Evolutionary conservation across 2,329 filamentous ascomycete genomes (phyloP), one percentile per base, ranked within the genome.

Genomic region (Camptophora hylomeconis): DNA sequence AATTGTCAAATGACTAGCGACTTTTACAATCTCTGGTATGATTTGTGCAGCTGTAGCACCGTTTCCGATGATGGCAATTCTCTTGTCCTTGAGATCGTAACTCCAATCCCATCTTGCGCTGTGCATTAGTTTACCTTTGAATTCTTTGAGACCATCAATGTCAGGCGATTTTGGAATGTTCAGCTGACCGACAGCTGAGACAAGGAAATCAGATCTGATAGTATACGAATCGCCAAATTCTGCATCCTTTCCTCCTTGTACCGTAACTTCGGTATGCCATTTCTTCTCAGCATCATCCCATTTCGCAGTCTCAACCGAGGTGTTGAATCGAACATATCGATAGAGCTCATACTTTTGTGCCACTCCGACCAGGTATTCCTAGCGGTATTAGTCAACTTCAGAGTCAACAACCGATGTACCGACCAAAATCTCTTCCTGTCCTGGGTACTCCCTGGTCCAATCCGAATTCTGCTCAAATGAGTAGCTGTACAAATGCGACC

Each of bases 11-110:
- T 59, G 52, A 2, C 58, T 53, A 7, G 61, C 63, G 3, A 58
- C 52, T 23, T 65, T 64, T 2, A 61, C 60, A 18, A 72, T 54
- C 29, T 72, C 67, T 1, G 69, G 69, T 17, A 71, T 55, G 37
- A 74, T 71, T 36, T 74, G 70, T 2, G 60, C 61, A 2, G 67
- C 67, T 0, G 68, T 72, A 19, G 68, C 68, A 61, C 65, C 68
- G 43, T 70, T 74, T 3, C 71, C 69, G 20, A 75, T 63, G n/a
- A 75, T 48, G 1, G 61, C 69, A 21, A 74, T 60, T 28, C 58
- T 61, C 51, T 72, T 72, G 6, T 56, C 64, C 17, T 51, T 46
- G n/a, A 69, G 41, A 27, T 63, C 57, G 37, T 69, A 69, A 23
- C 56, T 65, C 65, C 67, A 71, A 26, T 54, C 46, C 52, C 50